Conservation (phyloP, 257 asterid species). For the Phtheirospermum japonicum region DNA sequence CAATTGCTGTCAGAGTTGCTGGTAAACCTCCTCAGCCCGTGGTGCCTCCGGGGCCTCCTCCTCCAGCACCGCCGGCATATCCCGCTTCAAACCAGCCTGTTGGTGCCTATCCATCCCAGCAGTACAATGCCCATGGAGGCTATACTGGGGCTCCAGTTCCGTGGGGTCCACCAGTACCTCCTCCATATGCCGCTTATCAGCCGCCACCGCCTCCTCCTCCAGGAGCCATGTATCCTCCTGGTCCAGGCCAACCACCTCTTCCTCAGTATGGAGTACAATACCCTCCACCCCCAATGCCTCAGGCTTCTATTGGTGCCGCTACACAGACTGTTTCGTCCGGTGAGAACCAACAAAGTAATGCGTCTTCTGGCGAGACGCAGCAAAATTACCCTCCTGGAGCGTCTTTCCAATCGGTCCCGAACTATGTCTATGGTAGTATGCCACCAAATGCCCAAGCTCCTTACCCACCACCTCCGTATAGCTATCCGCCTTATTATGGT, state of each 20-base stretch:
- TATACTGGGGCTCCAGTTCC: conserved; percentile 56
- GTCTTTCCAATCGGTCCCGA: conserved; percentile 55
- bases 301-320: conserved; percentile 50
- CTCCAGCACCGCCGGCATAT: conserved; percentile 58
- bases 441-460: conserved; percentile 52
- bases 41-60: conserved; percentile 84
- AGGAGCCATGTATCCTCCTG: conserved; percentile 53
- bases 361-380: conserved; percentile 64
- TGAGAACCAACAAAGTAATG: conserved; percentile 56
- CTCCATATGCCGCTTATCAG: conserved; percentile 46
- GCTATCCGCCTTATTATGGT: conserved; percentile 65
- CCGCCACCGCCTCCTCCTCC: conserved; percentile 79
- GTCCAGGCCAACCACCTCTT: neutral
- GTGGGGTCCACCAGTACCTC: conserved; percentile 82
- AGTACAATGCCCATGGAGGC: conserved; percentile 56
- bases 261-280: conserved; percentile 66
- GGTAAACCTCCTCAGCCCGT: conserved; percentile 39
- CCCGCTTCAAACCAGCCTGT: conserved; percentile 54
- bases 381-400: conserved; percentile 79
- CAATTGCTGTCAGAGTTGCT: conserved; percentile 16
- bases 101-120: conserved; percentile 82
- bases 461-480: conserved; percentile 57
- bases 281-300: conserved; percentile 65
- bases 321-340: conserved; percentile 48
- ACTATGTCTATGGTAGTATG: conserved; percentile 55